Base-by-base conservation (phyloP, 192 early-diverging fungal genomes). In the Entomortierella chlamydospora region DNA sequence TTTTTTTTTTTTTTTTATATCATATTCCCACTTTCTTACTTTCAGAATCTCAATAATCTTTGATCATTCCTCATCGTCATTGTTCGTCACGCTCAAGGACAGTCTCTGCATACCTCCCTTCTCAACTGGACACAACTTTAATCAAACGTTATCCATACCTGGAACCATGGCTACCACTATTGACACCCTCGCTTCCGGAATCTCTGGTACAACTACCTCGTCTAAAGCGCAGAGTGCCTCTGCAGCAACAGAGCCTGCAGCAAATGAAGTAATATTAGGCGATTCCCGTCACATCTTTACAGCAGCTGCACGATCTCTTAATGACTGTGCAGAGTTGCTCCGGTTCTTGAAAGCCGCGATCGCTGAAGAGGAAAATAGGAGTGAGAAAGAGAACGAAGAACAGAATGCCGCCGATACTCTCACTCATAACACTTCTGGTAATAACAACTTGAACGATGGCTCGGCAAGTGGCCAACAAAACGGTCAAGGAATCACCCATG, bases 251-350 rank as follows among this genome's bases (percentile, higher is more conserved):
- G 47, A 13, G 30, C 8, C 34, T 33, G 1, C 45, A 51, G 8
- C 15, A 18, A 22, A 9, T 15, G 5, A 51, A 12, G 61, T 12
- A 12, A 17, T 18, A 4, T 43, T 50, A 8, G 33, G 18, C 47
- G 45, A 53, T 15, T 33, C 51, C 6, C 30, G 42, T n/a, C 60
- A 72, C 34, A 72, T 72, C 61, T 72, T 51, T 22, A 64, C 62
- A 8, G 76, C 70, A 12, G 76, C 76, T 17, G 76, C 68, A 12
- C 61, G 57, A 15, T 70, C 68, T 0, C 45, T 79, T 0, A 45
- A 70, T 11, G 76, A 79, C 33, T 70, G 76, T 30, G 76, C 57
- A 6, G 68, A 79, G 20, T 54, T 79, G 2, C 63, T 79, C 11
- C 28, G 31, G 12, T 61, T 68, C 28, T 41, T 79, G 37, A 70